Percentiles rank a stretch among this genome's conserved stretches.
phyloP scores from a whole-genome alignment of 768 basidiomycete species.

The Amanita thiersii region DNA sequence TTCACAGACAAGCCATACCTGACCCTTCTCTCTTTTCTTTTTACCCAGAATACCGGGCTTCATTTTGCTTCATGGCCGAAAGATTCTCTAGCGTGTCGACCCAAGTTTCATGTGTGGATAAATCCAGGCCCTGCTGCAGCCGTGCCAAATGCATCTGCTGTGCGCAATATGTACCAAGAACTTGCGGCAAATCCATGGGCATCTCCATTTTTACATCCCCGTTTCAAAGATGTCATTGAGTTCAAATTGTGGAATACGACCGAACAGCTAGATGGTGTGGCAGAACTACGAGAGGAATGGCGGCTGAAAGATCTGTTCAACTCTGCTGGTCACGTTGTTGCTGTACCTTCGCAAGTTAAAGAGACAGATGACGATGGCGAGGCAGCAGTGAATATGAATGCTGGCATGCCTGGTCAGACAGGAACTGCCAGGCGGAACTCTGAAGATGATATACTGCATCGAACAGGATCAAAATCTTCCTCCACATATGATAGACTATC shows the following conservation, averaged over 20 bases:
- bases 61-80: conserved; percentile 46
- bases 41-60: conserved; percentile 89
- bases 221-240: conserved; percentile 87
- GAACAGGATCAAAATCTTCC: conserved; percentile 80
- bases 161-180: conserved; percentile 74
- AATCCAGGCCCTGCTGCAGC: conserved; percentile 95
- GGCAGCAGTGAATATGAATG: conserved; percentile 11
- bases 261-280: conserved; percentile 87
- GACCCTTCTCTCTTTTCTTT: conserved; percentile 89
- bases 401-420: conserved; percentile 8
- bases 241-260: conserved; percentile 99
- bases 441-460: conserved; percentile 45
- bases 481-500: conserved; percentile 84
- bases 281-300: conserved; percentile 90
- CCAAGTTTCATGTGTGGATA: conserved; percentile 97
- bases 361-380: conserved; percentile 1
- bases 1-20: conserved; percentile 99
- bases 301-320: conserved; percentile 80
- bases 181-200: conserved; percentile 89
- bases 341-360: conserved; percentile 31
- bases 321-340: conserved; percentile 72
- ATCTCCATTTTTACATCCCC: conserved; percentile 86
- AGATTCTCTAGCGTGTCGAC: conserved; percentile 58
- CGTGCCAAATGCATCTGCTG: conserved; percentile 76
- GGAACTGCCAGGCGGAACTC: conserved; percentile 21